Base-by-base conservation (phyloP, 2,329 filamentous ascomycete species). In the Colletotrichum camelliae region DNA sequence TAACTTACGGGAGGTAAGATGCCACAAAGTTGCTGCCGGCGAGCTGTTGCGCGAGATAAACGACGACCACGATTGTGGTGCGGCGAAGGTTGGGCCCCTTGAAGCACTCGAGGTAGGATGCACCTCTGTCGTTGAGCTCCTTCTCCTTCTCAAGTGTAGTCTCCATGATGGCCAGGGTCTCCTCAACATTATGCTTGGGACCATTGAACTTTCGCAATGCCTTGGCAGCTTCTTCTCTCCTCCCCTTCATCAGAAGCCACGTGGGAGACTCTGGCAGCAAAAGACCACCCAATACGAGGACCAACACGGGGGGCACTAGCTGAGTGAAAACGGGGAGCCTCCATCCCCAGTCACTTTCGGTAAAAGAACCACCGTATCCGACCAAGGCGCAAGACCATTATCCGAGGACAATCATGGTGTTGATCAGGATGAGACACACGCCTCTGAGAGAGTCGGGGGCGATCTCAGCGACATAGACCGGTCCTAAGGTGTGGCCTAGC, bases 1-100 rank as follows among this genome's bases (percentile, higher is more conserved):
- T 0, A 1, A 9, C 68, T 33, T 39, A 48, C 55, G 70, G 48
- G 0, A 72, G 70, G 72, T 87, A 87, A 7, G 79, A 77, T 4
- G 82, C 80, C 1, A 82, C 79, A 57, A 86, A 87, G 33, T 80
- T 75, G n/a, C 85, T 91, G 18, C 92, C 91, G 60, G 88, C 90
- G 3, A 93, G 84, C 18, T 92, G 92, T 79, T 94, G 92, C 2
- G 92, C 91, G 2, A 90, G 88, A 85, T 92, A 93, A 2, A 92
- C 90, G 82, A 92, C 91, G 76, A 86, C 85, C 5, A 88, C 86
- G 33, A 91, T 90, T 78, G 90, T 89, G 0, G 89, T 91, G n/a
- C 89, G 86, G 12, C 88, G 84, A n/a, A 86, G 79, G 74, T 89
- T 89, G 21, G 85, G 83, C 0, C 86, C 87, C 52, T 81, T 86